Evolutionary conservation across 441 rosid species (phyloP), one percentile per base, ranked within the genome.

Genomic region (Brassica hybrid): DNA sequence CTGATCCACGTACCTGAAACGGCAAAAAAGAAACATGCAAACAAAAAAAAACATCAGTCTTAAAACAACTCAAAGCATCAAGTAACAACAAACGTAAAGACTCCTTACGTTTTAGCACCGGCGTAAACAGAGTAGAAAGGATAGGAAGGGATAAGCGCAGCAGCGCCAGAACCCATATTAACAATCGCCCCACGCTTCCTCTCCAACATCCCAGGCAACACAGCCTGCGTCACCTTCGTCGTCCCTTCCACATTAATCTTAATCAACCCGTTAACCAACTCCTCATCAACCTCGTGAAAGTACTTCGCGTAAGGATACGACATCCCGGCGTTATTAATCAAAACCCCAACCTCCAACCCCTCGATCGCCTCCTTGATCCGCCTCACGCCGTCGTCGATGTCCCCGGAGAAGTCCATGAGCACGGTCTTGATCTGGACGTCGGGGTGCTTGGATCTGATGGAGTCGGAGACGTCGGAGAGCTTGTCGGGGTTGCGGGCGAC

Each of bases 61-160:
- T 19, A 54, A 48, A 54, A 60, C 59, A 45, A 48, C 30, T 50
- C 61, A 8, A 71, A 43, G 1, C 30, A 66, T 8, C 45, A 67
- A 1, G 2, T 17, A 16, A 32, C 63, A 78, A 56, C 21, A 77
- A 8, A 21, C 23, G 2, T 1, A 19, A 19, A 27, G 30, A 8
- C 41, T 5, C 25, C 90, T 87, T 80, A 93, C 94, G 98, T 93
- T 82, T 95, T 95, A 2, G 93, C 85, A 10, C 87, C 94, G 50
- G 98, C 99, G 82, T 93, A 95, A 82, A 89, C 93, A 16, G 96
- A 87, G 83, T 93, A 95, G 19, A 95, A 93, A 69, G 98, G 99
- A 87, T 93, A 96, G 0, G 98, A 95, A 73, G 99, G 99, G 41
- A 95, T 86, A 7, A 93, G 86, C 78, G 84, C 87, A 1, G 97